Evolutionary conservation across 2,329 filamentous ascomycete species (phyloP).

Genomic region (Cercospora brassicicola): DNA sequence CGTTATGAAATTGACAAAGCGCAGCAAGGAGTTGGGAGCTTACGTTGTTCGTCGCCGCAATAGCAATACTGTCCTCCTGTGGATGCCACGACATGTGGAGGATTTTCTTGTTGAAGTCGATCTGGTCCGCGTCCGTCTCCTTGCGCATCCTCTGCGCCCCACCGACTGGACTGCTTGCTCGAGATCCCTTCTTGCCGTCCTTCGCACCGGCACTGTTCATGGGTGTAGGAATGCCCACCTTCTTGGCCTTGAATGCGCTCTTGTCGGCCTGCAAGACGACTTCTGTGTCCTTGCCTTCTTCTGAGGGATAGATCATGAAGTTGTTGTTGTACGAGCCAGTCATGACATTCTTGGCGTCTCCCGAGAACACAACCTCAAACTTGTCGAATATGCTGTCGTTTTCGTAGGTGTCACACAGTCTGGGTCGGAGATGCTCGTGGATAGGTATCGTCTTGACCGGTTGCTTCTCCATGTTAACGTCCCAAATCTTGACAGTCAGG

Average conservation of each 20-base stretch:
- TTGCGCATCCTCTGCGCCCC: constrained; percentile 95
- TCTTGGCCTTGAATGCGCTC: constrained; percentile 99
- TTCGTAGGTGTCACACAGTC: constrained; percentile 96
- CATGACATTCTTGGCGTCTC: constrained; percentile 98
- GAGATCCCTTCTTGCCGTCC: constrained; percentile 75
- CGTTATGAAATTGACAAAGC: not conserved
- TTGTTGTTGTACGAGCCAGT: constrained; percentile 99
- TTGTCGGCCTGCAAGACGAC: constrained; percentile 98
- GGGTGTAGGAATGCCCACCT: constrained; percentile 94
- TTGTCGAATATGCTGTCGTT: constrained; percentile 99
- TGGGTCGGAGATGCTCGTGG: constrained; percentile 90
- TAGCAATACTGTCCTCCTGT: constrained; percentile 98
- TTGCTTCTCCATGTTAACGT: constrained; percentile 97
- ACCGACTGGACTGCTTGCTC: constrained; percentile 83
- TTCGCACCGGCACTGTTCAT: constrained; percentile 70
- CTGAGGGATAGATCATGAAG: constrained; percentile 99
- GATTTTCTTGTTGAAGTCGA: constrained; percentile 99
- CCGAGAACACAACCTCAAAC: constrained; percentile 98
- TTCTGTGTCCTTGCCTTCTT: constrained; percentile 93
- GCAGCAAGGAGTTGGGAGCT: constrained; percentile 44
- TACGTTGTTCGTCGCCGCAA: constrained; percentile 98
- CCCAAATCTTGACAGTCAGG: constrained; percentile 98
- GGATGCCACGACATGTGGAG: constrained; percentile 99
- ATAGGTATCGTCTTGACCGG: constrained; percentile 98
- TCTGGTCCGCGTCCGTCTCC: constrained; percentile 98